Evolutionary conservation across 768 basidiomycete genomes (phyloP).

Genomic region (Sistotremastrum suecicum): DNA sequence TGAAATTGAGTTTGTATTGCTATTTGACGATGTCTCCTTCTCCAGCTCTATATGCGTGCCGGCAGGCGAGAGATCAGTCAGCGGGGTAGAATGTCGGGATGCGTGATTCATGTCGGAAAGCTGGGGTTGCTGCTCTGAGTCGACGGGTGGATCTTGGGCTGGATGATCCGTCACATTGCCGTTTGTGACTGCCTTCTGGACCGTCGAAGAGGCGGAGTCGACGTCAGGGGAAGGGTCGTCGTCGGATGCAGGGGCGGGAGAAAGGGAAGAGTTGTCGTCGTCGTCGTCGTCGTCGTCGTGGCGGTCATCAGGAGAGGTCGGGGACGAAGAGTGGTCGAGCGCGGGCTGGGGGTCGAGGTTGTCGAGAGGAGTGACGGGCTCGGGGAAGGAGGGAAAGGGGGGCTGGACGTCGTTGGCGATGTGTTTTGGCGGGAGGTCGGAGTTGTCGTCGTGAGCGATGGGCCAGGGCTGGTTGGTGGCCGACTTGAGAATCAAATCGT

Average conservation of each 20-base stretch:
- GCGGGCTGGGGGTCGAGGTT: slow-evolving; percentile 9
- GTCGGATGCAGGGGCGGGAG: slow-evolving; percentile 35
- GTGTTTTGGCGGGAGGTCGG: background rate
- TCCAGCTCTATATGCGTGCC: too few species aligned
- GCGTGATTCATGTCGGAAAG: slow-evolving; percentile 22
- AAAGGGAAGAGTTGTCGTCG: slow-evolving; percentile 42
- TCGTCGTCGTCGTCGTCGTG: slow-evolving; percentile 17
- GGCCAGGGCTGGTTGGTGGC: slow-evolving; percentile 7
- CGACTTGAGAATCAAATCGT: slow-evolving; percentile 4
- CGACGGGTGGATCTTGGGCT: slow-evolving; percentile 17
- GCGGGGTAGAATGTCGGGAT: slow-evolving; percentile 54
- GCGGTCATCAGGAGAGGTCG: slow-evolving; percentile 12
- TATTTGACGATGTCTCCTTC: too few species aligned
- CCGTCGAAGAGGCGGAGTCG: slow-evolving; percentile 7
- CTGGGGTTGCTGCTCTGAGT: slow-evolving; percentile 14
- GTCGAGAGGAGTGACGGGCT: slow-evolving; percentile 14
- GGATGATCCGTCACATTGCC: slow-evolving; percentile 6
- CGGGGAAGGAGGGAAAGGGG: background rate
- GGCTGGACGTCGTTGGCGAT: background rate
- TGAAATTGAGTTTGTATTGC: too few species aligned
- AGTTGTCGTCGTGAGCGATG: slow-evolving; percentile 7
- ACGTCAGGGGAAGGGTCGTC: slow-evolving; percentile 10
- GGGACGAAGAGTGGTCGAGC: slow-evolving; percentile 10
- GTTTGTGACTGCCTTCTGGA: background rate
- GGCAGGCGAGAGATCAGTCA: slow-evolving; percentile 63